Base-by-base conservation (phyloP, 805 yeast species). In the Schwanniomyces pseudopolymorphus region DNA sequence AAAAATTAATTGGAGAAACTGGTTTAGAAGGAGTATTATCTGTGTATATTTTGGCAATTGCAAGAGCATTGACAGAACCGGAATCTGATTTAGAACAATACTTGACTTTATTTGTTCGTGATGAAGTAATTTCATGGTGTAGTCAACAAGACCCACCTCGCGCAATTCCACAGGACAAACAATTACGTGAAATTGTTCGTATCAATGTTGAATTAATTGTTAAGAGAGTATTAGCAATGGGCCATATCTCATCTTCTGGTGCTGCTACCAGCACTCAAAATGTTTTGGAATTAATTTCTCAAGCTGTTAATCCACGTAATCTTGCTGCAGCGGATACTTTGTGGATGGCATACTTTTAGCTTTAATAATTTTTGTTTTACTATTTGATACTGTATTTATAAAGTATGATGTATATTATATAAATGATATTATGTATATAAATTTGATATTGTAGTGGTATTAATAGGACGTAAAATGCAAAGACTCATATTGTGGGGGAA, bases 261-360 rank as follows among this genome's bases (percentile, higher is more conserved):
- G 89, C 87, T 50, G 81, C 86, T 1, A 85, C 87, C 31, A 87
- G 96, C 8, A 88, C 96, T 31, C 98, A 92, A 64, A 84, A 88
- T 50, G 87, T 90, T 27, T 77, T 94, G 54, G 97, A 94, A 58
- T 78, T 92, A 60, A 89, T 94, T 43, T 85, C 96, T 4, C 90
- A 89, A 59, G 98, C 99, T 5, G 97, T 91, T 13, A 92, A 91
- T 60, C 97, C 98, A 28, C 81, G 96, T 57, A 89, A 89, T 58
- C 71, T 94, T 56, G 97, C 98, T 13, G 83, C 89, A 45, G 85
- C 96, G 5, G 99, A 94, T 57, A 83, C 90, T 13, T 76, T 88
- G 53, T 94, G 96, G 90, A 89, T 94, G 96, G 94, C 99, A 1
- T 94, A 89, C 70, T 81, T 90, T 56, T 90, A 72, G n/a, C n/a